Evolutionary conservation across 208 protist species (phyloP).

Genomic region (Trypanosoma congolense): DNA sequence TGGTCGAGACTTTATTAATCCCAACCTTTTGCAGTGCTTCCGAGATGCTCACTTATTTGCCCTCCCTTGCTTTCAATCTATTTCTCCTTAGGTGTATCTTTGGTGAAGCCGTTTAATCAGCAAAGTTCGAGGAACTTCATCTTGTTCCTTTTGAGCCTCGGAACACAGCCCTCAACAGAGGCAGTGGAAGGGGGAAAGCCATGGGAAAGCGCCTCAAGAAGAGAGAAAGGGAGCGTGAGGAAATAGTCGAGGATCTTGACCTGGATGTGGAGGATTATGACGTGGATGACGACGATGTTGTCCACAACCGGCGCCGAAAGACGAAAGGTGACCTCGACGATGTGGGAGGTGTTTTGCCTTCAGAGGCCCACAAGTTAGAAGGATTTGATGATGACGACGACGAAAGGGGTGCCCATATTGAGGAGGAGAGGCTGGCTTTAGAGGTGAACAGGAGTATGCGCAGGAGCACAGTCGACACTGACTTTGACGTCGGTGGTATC

Average conservation of each 20-base stretch:
- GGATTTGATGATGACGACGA: conserved; percentile 72
- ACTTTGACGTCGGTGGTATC: conserved; percentile 80
- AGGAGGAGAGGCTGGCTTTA: conserved; percentile 80
- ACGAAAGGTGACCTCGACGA: conserved; percentile 20
- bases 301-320: conserved; percentile 29
- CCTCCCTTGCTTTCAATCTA: too few species aligned
- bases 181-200: conserved; percentile 14
- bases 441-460: conserved; percentile 55
- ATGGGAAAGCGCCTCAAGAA: conserved; percentile 32
- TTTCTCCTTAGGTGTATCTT: too few species aligned
- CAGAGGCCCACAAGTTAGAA: conserved; percentile 82
- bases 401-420: conserved; percentile 59
- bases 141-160: too few species aligned
- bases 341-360: conserved; percentile 42
- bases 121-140: too few species aligned
- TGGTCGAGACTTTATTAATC: too few species aligned
- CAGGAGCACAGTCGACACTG: conserved; percentile 49
- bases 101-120: too few species aligned
- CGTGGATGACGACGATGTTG: conserved; percentile 43
- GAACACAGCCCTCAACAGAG: not conserved
- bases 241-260: conserved; percentile 75
- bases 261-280: conserved; percentile 46
- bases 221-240: conserved; percentile 26
- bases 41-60: too few species aligned
- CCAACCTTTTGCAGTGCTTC: too few species aligned